Base-by-base conservation (phyloP, 78 protist genomes). In the Cavenderia fasciculata region DNA sequence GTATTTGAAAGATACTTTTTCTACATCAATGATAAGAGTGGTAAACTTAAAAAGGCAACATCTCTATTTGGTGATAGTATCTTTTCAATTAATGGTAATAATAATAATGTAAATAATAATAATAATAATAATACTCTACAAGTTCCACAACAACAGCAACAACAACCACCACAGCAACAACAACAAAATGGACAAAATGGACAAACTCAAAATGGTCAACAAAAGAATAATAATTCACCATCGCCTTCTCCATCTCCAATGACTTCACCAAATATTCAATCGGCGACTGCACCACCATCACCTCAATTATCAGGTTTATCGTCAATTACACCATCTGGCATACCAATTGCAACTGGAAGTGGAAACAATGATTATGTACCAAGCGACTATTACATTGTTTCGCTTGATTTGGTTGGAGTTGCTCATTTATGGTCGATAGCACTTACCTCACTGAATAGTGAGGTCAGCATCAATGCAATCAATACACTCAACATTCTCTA, bases 1-100 rank as follows among this genome's bases (percentile, higher is more conserved):
- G 90, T 86, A 5, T 86, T 52, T 59, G 85, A 86, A 51, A 10
- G 92, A 21, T 86, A 70, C 43, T 86, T 86, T 43, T 65, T 65
- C 49, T 86, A 70, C 56, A 46, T 86, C 19, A 86, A 86, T 59
- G 92, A 86, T 44, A 52, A 44, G 12, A 16, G 75, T 14, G 82
- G 82, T 31, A 86, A 86, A 52, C 56, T 86, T 5, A 86, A 86
- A 46, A 71, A 59, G 63, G 11, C 8, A 14, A 46, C 11, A 46
- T 14, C 52, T 46, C 23, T 46, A 46, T 46, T 11, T 14, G 11
- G 52, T 46, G 23, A 8, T 14, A 8, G 11, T 46, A 54, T 54
- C 34, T 18, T n/a, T 54, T 44, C 59, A 44, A 44, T n/a, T 56
- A 14, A 14, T 56, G n/a, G 62, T 56, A 56, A 56, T 56, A 19